Conservation (phyloP, 1,139 yeast species). For the Pichia sp. region DNA sequence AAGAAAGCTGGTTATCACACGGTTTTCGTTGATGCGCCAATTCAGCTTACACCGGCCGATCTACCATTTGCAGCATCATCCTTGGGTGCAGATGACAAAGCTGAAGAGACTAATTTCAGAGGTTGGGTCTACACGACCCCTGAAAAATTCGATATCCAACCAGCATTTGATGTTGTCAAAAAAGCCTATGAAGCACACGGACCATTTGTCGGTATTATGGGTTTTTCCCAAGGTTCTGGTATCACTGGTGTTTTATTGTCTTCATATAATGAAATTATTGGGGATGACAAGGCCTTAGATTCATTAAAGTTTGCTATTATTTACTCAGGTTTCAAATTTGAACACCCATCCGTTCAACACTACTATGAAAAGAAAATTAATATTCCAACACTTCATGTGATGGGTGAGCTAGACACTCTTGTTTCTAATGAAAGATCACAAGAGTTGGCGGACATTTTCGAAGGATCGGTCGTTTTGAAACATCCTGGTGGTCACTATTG, state of each 20-base stretch:
- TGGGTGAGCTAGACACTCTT: slow-evolving; percentile 85
- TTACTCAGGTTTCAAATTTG: slow-evolving; percentile 70
- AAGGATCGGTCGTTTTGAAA: slow-evolving; percentile 41
- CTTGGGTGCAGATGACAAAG: slow-evolving; percentile 30
- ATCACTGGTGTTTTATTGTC: slow-evolving; percentile 53
- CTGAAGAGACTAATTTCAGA: slow-evolving; percentile 37
- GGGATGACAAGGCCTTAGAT: slow-evolving; percentile 23
- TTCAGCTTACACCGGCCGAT: slow-evolving; percentile 53
- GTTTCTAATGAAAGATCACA: slow-evolving; percentile 68
- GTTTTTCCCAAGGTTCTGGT: slow-evolving; percentile 94
- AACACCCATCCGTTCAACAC: slow-evolving; percentile 42
- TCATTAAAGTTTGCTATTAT: slow-evolving; percentile 59
- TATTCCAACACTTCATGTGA: slow-evolving; percentile 63
- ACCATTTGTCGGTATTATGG: slow-evolving; percentile 82
- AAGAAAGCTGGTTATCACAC: slow-evolving; percentile 62
- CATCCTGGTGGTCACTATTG: slow-evolving; percentile 86
- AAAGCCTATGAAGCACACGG: slow-evolving; percentile 58
- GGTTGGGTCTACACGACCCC: slow-evolving; percentile 41
- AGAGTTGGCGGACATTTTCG: slow-evolving; percentile 48
- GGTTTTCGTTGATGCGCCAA: slow-evolving; percentile 73
- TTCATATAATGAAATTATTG: slow-evolving; percentile 27
- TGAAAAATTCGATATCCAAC: slow-evolving; percentile 32
- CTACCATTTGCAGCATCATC: slow-evolving; percentile 46
- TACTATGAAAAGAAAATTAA: slow-evolving; percentile 38
- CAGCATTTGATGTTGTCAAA: slow-evolving; percentile 44